Evolutionary conservation across 176 grass and related monocot species (phyloP), one percentile per base, ranked within the genome.

Genomic region (Ensete ventricosum): DNA sequence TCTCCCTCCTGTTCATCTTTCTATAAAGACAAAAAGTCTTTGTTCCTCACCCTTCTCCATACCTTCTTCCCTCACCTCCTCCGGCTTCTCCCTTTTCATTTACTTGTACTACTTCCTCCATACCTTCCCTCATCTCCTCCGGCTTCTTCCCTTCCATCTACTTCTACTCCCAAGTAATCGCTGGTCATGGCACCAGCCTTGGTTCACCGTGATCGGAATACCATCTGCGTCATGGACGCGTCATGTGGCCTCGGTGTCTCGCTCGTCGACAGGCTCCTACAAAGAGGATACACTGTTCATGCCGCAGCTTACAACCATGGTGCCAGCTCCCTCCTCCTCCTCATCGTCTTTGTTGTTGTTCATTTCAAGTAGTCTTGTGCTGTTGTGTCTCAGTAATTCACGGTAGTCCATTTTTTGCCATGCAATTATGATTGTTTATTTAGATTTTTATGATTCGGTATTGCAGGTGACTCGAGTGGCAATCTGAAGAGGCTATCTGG

Each of bases 221-320:
- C 81, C 10, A 90, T 99, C 19, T 99, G 95, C 83, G 90, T 99
- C n/a, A 81, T 99, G 82, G 95, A 99, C 85, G 90, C 95, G 0
- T 83, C 95, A 5, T 78, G 82, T 10, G 81, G 69, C 49, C 82
- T 99, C 2, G 86, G 81, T 63, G 75, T 55, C 53, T 79, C 84
- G 23, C 90, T 99, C n/a, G 88, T 91, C 23, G 75, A 82, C 75
- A 81, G 82, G 20, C 90, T 99, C 78, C 88, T 99, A 60, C 86
- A 80, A 54, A 82, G 91, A 21, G 95, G 95, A 0, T 99, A 99
- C 84, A 87, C 80, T 59, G 95, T 99, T 59, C 95, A 99, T 65
- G 95, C 95, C 68, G 88, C 95, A 9, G 68, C 86, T 11, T 89
- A 85, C 57, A 75, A 67, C 71, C 69, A 76, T 22, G 74, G 82